phyloP scores from a whole-genome alignment of 2,329 filamentous ascomycete genomes.

The Shiraia bambusicola region DNA sequence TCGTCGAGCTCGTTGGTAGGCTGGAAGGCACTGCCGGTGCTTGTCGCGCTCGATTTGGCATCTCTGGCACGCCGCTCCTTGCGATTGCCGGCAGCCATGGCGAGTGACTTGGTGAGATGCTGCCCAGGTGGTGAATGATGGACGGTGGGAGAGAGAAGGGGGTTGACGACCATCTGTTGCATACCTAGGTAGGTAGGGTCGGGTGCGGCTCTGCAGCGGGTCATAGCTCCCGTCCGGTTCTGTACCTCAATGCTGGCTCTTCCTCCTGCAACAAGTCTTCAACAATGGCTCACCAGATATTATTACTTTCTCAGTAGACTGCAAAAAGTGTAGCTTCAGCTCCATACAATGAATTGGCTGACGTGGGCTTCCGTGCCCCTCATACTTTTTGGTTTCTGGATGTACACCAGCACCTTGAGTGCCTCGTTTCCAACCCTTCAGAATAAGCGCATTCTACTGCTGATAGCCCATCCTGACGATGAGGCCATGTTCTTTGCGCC shows the following conservation, averaged over 20 bases:
- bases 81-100: constrained; percentile 45
- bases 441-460: constrained; percentile 83
- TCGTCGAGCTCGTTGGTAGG: constrained; percentile 40
- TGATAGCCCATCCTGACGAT: constrained; percentile 97
- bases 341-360: constrained; percentile 45
- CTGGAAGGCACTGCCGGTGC: constrained; percentile 38
- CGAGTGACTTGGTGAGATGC: no score
- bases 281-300: neutral
- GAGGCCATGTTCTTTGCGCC: constrained; percentile 99
- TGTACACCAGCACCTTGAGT: constrained; percentile 51
- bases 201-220: constrained; percentile 24
- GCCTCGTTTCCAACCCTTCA: constrained; percentile 64
- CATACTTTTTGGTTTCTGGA: constrained; percentile 48
- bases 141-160: constrained; percentile 7
- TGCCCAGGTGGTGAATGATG: constrained; percentile 1
- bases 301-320: neutral
- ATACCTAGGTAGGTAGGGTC: no score
- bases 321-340: neutral
- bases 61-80: constrained; percentile 48
- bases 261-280: constrained; percentile 1
- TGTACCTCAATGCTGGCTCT: constrained; percentile 6
- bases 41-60: constrained; percentile 18
- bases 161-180: no score
- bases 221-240: constrained; percentile 10
- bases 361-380: constrained; percentile 45